Evolutionary conservation across 208 protist genomes (phyloP).

Genomic region (Porcisia deanei): DNA sequence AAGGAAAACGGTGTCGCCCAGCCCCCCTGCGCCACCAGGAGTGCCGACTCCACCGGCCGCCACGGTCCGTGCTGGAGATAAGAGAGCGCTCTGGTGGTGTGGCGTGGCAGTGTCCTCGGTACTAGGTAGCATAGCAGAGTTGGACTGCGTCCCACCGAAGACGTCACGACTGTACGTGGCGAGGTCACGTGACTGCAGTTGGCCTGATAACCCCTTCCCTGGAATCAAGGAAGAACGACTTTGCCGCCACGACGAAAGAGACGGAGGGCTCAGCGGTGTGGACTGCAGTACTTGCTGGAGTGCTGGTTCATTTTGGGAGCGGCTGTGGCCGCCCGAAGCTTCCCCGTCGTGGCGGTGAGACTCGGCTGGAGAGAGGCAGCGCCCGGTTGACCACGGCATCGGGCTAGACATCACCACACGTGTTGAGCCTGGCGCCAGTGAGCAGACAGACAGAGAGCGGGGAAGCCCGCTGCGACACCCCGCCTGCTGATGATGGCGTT

Average conservation of each 20-base stretch:
- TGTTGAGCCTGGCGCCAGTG: slow-evolving; percentile 11
- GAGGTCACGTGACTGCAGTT: background rate
- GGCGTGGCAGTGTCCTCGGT: background rate
- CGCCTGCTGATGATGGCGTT: slow-evolving; percentile 20
- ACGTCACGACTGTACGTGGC: background rate
- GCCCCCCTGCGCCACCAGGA: background rate
- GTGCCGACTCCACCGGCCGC: background rate
- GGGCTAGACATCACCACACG: background rate
- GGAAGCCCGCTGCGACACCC: slow-evolving; percentile 24
- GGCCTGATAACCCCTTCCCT: background rate
- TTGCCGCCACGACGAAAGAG: background rate
- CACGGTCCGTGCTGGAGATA: background rate
- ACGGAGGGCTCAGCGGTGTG: background rate
- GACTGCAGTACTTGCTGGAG: background rate
- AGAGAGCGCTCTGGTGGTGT: background rate
- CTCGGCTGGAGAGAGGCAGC: slow-evolving; percentile 8
- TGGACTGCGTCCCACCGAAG: background rate
- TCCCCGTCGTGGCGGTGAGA: background rate
- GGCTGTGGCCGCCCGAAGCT: background rate
- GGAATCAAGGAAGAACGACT: background rate
- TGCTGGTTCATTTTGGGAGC: background rate
- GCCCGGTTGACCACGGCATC: background rate
- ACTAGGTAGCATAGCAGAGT: background rate
- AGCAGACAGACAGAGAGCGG: slow-evolving; percentile 11
- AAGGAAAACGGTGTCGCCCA: background rate